Percentiles rank a stretch among this genome's conserved stretches.
phyloP scores from a whole-genome alignment of 2,329 filamentous ascomycete species.

The Fusarium cicatricum region DNA sequence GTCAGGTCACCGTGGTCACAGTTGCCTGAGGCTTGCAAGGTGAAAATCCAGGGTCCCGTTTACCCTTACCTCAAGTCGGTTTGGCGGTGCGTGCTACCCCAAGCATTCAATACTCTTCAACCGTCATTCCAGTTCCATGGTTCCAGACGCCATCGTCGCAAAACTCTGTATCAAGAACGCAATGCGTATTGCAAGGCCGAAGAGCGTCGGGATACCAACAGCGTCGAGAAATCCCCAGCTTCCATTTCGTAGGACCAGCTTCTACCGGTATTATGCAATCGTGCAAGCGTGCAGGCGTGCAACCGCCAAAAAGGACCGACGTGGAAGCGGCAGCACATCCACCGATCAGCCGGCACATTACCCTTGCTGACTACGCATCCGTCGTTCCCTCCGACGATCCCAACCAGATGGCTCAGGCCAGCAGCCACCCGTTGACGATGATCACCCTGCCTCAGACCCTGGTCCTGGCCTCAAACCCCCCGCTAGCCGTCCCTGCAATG shows the following conservation, averaged over 20 bases:
- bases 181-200: constrained; percentile 2
- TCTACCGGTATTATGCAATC: too few species aligned
- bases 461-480: constrained; percentile 24
- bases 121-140: neutral
- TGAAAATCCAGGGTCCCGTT: constrained; percentile 15
- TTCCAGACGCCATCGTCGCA: neutral
- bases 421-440: constrained; percentile 43
- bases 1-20: constrained; percentile 26
- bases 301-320: constrained; percentile 16
- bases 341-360: constrained; percentile 30
- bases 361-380: constrained; percentile 27
- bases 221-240: constrained; percentile 8
- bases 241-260: neutral
- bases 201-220: constrained; percentile 9
- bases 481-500: constrained; percentile 27
- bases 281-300: neutral
- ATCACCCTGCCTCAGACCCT: constrained; percentile 40
- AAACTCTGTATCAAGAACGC: neutral
- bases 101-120: constrained; percentile 7
- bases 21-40: constrained; percentile 14
- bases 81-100: neutral
- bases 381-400: constrained; percentile 33
- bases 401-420: constrained; percentile 39
- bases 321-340: constrained; percentile 27
- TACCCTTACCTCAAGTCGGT: neutral